Conservation (phyloP, 495 filamentous ascomycete species). For the Penicillium maclennaniae region DNA sequence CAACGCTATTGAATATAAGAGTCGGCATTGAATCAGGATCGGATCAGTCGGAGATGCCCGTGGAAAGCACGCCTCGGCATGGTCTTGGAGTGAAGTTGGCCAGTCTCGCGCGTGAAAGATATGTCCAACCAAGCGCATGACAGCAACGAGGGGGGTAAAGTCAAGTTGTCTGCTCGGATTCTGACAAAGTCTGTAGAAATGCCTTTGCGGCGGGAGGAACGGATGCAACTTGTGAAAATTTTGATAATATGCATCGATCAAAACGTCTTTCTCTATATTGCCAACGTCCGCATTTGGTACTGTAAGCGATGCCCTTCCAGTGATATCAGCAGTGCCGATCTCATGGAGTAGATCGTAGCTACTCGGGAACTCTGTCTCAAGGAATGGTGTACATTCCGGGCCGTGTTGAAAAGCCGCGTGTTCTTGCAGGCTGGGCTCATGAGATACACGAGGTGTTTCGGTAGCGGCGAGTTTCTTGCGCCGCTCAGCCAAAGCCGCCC, state of each 20-base stretch:
- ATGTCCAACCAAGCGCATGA: constrained; percentile 24
- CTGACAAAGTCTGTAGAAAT: constrained; percentile 3
- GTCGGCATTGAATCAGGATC: constrained; percentile 24
- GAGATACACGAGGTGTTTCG: not conserved
- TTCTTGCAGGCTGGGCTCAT: constrained; percentile 1
- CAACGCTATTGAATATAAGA: constrained; percentile 31
- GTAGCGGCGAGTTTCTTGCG: not conserved
- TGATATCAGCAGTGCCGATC: not conserved
- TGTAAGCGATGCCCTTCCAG: not conserved
- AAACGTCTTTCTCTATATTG: constrained; percentile 16
- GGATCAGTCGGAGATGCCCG: constrained; percentile 50
- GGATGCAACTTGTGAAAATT: not conserved
- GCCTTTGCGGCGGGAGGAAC: constrained; percentile 16
- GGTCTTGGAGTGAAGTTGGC: constrained; percentile 16
- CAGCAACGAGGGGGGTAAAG: constrained; percentile 19
- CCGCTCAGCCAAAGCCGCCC: constrained; percentile 21
- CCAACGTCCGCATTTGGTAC: not conserved
- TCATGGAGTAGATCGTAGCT: constrained; percentile 1
- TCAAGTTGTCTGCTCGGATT: constrained; percentile 18
- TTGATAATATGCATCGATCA: constrained; percentile 12
- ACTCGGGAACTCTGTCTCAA: constrained; percentile 1
- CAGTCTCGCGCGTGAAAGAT: constrained; percentile 20
- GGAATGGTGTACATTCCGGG: constrained; percentile 3
- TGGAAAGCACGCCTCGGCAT: constrained; percentile 42
- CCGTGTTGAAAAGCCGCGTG: not conserved